These are phyloP conservation scores for Boletus semigastroideus DNA, from an alignment of 1,284 basidiomycete genomes.

Conservation along the genomic window DNA sequence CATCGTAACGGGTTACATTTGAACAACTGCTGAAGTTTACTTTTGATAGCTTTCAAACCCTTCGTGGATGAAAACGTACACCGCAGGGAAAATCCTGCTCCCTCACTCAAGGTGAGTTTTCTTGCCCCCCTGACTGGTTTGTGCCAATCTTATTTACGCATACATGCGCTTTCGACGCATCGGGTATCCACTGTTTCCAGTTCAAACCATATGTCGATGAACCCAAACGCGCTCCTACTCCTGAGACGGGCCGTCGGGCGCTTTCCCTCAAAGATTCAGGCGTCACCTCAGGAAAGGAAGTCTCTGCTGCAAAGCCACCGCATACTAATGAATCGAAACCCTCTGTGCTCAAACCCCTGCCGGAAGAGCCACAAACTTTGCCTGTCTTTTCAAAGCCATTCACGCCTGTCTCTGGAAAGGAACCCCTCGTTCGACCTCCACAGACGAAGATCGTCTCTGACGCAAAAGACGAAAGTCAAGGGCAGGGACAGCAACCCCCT, in stretches of 20 bases:
- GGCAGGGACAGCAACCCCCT: constrained; percentile 15
- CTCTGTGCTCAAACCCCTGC: constrained; percentile 33
- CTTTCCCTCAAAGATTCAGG: constrained; percentile 39
- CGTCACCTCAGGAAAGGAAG: constrained; percentile 29
- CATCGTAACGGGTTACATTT: constrained; percentile 19
- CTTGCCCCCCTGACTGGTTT: background rate
- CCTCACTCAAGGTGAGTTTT: constrained; percentile 46
- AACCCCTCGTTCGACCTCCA: constrained; percentile 30
- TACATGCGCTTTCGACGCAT: background rate
- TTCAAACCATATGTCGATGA: constrained; percentile 52
- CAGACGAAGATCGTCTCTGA: constrained; percentile 26
- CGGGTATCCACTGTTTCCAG: constrained; percentile 25
- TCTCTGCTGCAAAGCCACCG: constrained; percentile 17
- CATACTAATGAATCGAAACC: constrained; percentile 19
- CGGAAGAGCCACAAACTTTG: constrained; percentile 34
- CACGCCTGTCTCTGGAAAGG: constrained; percentile 50
- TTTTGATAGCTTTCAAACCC: constrained; percentile 47
- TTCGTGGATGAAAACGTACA: constrained; percentile 61
- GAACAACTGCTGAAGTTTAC: background rate
- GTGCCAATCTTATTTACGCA: constrained; percentile 4
- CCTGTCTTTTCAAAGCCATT: constrained; percentile 61
- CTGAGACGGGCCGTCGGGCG: constrained; percentile 36
- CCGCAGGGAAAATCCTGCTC: constrained; percentile 47
- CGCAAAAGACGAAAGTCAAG: constrained; percentile 14
- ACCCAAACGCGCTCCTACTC: constrained; percentile 23